Evolutionary conservation across 371 early-diverging fungal genomes (phyloP).

Genomic region (Sporodiniella umbellata): DNA sequence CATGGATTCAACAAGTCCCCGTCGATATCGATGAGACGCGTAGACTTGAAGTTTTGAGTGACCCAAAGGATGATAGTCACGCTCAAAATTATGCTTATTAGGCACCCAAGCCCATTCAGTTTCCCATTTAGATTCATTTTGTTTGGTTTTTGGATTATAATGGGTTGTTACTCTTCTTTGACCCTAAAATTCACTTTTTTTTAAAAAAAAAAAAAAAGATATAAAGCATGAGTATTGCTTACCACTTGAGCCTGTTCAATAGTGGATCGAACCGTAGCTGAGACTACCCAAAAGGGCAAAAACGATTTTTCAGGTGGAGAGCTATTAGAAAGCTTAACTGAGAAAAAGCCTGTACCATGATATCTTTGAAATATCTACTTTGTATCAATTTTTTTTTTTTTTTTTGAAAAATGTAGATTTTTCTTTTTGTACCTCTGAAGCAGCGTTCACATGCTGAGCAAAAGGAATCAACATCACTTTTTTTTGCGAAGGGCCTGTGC

Average conservation of each 20-base stretch:
- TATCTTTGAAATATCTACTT: conserved; percentile 50
- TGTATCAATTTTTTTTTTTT: too few species aligned
- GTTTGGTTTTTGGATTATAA: conserved; percentile 44
- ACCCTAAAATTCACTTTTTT: conserved; percentile 29
- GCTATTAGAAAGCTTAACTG: conserved; percentile 37
- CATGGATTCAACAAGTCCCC: conserved; percentile 54
- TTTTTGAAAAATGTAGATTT: too few species aligned
- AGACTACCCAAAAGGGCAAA: conserved; percentile 60
- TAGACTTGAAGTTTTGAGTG: conserved; percentile 54
- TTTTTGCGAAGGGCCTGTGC: conserved; percentile 37
- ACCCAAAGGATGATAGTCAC: conserved; percentile 42
- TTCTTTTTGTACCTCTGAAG: conserved; percentile 41
- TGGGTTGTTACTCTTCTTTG: conserved; percentile 30
- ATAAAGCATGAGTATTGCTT: too few species aligned
- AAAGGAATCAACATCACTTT: conserved; percentile 57
- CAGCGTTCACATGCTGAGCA: conserved; percentile 51
- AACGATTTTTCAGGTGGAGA: conserved; percentile 52
- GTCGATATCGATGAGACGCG: conserved; percentile 56
- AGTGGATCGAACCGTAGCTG: conserved; percentile 45
- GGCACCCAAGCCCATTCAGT: conserved; percentile 56
- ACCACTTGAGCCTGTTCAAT: conserved; percentile 59
- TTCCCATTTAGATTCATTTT: conserved; percentile 48
- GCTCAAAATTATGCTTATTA: conserved; percentile 34
- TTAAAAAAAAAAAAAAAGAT: too few species aligned
- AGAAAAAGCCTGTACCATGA: conserved; percentile 62